Evolutionary conservation across 2,329 filamentous ascomycete genomes (phyloP), one percentile per base, ranked within the genome.

Genomic region (Aspergillus tamarii): DNA sequence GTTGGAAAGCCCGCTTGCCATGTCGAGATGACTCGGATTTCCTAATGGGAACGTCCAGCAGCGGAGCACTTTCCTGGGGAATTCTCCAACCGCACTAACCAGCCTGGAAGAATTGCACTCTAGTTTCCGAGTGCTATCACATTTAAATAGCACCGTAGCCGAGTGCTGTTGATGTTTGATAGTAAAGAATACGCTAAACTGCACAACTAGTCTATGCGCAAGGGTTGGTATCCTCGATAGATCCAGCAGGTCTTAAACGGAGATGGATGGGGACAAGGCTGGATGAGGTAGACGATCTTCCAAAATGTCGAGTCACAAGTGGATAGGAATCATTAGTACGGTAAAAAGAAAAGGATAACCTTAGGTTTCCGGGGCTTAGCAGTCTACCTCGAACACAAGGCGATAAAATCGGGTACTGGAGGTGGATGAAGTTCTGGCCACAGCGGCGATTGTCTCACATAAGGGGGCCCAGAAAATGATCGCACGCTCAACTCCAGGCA

Each of bases 1-100:
- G 43, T 57, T 56, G 28, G 48, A 61, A 43, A 62, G 52, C 23
- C 50, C 45, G 36, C 45, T 65, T 70, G 67, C 68, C 69, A 71
- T 71, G 52, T 57, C 64, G 64, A 46, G 45, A 55, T 32, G 12
- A 56, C 28, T 50, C 43, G 28, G 39, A 19, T 39, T n/a, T 59
- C n/a, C 32, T 19, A n/a, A 39, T 21, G 45, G 32, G 23, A 39
- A 48, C 16, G 28, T 10, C 46, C 19, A 52, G 28, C 19, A 34
- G 28, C 28, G 11, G 48, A n/a, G 28, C 19, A n/a, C 14, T 52
- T 52, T 34, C 16, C 28, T 21, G 16, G 11, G 23, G 48, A 21
- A 19, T 52, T 52, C 28, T 52, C 48, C 28, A 52, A 21, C 26
- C 8, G 28, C 19, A 32, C 19, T n/a, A 23, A 52, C 2, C 28